Evolutionary conservation across 305 asterid genomes (phyloP).

Genomic region (Rubia peregrina): DNA sequence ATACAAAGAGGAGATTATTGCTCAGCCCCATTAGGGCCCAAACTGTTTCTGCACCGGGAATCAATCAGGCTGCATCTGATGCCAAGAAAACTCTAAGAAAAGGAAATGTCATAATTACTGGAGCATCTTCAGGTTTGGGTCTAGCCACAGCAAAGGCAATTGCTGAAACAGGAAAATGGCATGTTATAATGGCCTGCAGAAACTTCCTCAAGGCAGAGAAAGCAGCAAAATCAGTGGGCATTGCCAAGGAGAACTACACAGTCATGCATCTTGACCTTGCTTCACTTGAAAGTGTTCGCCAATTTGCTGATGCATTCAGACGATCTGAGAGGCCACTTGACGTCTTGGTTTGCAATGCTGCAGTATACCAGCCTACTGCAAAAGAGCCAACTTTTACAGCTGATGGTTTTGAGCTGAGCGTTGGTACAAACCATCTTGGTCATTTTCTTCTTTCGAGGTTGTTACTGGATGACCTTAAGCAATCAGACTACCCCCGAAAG

Average conservation of each 20-base stretch:
- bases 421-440: constrained; percentile 88
- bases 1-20: constrained; percentile 16
- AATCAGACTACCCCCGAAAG: constrained; percentile 76
- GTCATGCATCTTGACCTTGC: constrained; percentile 90
- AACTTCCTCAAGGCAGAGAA: constrained; percentile 80
- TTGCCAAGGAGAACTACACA: constrained; percentile 69
- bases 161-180: constrained; percentile 86
- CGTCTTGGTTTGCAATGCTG: constrained; percentile 89
- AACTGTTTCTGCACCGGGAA: constrained; percentile 44
- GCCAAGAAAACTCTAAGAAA: constrained; percentile 72
- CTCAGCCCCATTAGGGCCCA: constrained; percentile 18
- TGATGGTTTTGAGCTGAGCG: constrained; percentile 92
- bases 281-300: constrained; percentile 83
- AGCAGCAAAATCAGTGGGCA: constrained; percentile 78
- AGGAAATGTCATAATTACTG: constrained; percentile 69
- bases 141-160: constrained; percentile 83
- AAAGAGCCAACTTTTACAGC: constrained; percentile 79
- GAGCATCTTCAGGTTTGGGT: constrained; percentile 92
- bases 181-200: constrained; percentile 89
- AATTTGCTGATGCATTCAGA: constrained; percentile 62
- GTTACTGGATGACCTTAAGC: constrained; percentile 71
- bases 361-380: constrained; percentile 84
- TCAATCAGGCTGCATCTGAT: constrained; percentile 37
- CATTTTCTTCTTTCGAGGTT: constrained; percentile 84
- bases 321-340: constrained; percentile 62